Evolutionary conservation across 495 filamentous ascomycete species (phyloP).

Genomic region (Glarea lozoyensis): DNA sequence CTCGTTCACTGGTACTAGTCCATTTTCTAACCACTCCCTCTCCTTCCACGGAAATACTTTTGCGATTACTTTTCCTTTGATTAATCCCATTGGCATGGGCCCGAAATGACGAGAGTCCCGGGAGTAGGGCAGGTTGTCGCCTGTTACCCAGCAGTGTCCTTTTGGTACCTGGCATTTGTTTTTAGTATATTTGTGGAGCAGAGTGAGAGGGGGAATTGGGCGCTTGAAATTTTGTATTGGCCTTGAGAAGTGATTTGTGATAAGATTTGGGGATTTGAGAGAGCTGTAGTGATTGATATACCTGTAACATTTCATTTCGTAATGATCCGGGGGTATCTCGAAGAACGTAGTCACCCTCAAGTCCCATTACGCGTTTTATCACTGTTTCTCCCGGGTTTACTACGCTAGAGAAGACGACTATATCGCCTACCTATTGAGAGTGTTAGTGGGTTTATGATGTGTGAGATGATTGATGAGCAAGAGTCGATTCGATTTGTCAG

Average conservation of each 20-base stretch:
- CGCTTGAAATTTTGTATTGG: too few relatives aligned
- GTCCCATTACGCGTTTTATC: conserved; percentile 75
- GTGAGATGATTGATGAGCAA: too few relatives aligned
- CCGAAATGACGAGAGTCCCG: conserved; percentile 81
- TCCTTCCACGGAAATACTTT: conserved; percentile 44
- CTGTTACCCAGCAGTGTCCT: conserved; percentile 82
- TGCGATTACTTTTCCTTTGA: conserved; percentile 79
- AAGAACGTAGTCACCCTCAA: conserved; percentile 87
- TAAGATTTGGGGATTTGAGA: too few relatives aligned
- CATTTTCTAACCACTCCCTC: conserved; percentile 44
- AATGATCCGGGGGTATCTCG: conserved; percentile 46
- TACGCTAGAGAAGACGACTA: conserved; percentile 71
- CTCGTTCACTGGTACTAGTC: conserved; percentile 24
- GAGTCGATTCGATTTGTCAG: too few relatives aligned
- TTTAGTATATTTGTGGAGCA: too few relatives aligned
- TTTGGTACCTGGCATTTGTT: conserved; percentile 59
- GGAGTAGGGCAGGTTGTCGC: conserved; percentile 78
- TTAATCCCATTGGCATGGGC: conserved; percentile 72
- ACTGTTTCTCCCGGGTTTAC: conserved; percentile 50
- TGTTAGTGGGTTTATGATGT: too few relatives aligned
- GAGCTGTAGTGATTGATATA: too few relatives aligned
- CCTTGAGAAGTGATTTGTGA: too few relatives aligned
- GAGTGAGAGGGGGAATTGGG: too few relatives aligned
- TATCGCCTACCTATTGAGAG: too few relatives aligned
- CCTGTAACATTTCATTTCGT: conserved; percentile 66